Evolutionary conservation across 495 filamentous ascomycete species (phyloP).

Genomic region (Niebla homalea): DNA sequence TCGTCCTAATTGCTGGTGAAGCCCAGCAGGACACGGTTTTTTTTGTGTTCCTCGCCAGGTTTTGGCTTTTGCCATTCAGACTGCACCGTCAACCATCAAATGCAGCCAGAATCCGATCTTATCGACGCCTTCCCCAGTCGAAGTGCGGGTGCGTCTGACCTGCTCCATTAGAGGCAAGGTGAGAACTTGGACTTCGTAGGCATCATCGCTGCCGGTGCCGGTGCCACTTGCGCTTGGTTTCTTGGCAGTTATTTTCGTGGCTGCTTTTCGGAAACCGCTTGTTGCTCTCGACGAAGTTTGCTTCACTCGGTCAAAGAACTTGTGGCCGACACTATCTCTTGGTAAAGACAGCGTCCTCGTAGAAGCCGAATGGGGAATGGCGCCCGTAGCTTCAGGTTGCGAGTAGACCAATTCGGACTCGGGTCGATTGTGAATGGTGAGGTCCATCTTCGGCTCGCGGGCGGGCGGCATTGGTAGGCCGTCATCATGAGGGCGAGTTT

Average conservation of each 20-base stretch:
- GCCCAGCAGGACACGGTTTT: no score
- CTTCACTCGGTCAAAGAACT: slow-evolving; percentile 61
- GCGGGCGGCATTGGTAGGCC: no score
- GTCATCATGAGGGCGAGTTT: no score
- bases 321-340: slow-evolving; percentile 48
- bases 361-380: slow-evolving; percentile 6
- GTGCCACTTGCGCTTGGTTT: slow-evolving; percentile 54
- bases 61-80: no score
- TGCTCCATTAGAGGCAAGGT: slow-evolving; percentile 72
- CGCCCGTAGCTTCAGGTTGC: no score
- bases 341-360: no score
- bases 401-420: no score
- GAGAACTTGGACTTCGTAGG: slow-evolving; percentile 65
- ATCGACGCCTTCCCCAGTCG: slow-evolving; percentile 64
- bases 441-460: no score
- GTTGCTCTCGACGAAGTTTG: slow-evolving; percentile 59
- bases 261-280: slow-evolving; percentile 54
- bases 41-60: no score
- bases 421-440: no score
- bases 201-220: slow-evolving; percentile 50
- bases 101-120: slow-evolving; percentile 98
- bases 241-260: slow-evolving; percentile 58
- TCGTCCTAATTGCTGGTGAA: no score
- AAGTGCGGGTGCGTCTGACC: slow-evolving; percentile 68
- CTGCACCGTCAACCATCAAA: no score